Base-by-base conservation (phyloP, 2,329 filamentous ascomycete species). In the Zymoseptoria passerinii region DNA sequence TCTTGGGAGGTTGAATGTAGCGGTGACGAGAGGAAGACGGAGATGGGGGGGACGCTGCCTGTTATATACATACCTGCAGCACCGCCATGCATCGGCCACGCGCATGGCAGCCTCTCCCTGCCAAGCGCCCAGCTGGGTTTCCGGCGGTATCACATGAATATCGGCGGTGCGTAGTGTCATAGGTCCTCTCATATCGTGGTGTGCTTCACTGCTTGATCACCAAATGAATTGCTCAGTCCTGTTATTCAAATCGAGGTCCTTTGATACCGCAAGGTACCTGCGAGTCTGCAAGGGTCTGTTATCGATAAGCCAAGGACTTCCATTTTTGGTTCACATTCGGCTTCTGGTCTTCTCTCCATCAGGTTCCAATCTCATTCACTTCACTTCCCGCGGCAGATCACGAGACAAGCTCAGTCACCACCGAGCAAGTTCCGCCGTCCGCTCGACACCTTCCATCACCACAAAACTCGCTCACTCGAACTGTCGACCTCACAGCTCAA, bases 1-100 rank as follows among this genome's bases (percentile, higher is more conserved):
- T 61, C 58, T 66, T 61, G 52, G 57, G 48, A 28, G 56, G 56
- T 69, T 68, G 63, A 63, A 66, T 66, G 67, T 67, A 70, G 68
- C 68, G 67, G 68, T 70, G 67, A 65, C 61, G 62, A 65, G 58
- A 52, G 61, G 51, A 65, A 61, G 52, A 54, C 53, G 58, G 56
- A 54, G 54, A 29, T 20, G 56, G 28, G 59, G 48, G 59, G 53
- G 13, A 52, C 50, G 55, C 50, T 50, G 54, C n/a, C 27, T 6
- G 7, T 55, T 59, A 58, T 63, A 63, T 62, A 60, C 51, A 63
- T 62, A 60, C 51, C 48, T 28, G 78, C 23, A 23, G 23, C 23
- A 23, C 23, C 23, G 23, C 23, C 23, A 23, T 23, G 23, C 23
- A 23, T 23, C 23, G 23, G 23, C 23, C 23, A 23, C 23, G 23